Percentiles rank a stretch among this genome's conserved stretches.
phyloP scores from a whole-genome alignment of 164 flowering plant species.

The Magnolia sinica region DNA sequence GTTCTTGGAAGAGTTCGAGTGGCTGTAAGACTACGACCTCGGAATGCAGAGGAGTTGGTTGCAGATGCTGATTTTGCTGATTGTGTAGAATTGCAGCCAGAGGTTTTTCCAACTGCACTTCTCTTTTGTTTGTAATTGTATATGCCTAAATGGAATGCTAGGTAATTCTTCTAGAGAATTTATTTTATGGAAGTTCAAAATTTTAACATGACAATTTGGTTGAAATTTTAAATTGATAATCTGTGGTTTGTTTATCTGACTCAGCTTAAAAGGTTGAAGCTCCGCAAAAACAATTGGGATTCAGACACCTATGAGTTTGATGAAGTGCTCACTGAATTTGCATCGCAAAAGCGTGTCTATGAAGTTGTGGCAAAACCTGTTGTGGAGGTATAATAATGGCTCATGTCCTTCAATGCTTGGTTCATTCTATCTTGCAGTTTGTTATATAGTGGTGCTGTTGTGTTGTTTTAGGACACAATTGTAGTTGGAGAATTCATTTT shows the following conservation, averaged over 20 bases:
- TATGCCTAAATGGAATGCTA: background rate
- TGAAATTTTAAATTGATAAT: background rate
- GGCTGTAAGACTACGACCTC: conserved; percentile 87
- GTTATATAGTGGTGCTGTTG: background rate
- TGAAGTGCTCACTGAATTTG: conserved; percentile 93
- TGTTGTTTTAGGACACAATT: background rate
- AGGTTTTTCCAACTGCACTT: conserved; percentile 42
- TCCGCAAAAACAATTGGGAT: conserved; percentile 95
- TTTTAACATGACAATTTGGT: background rate
- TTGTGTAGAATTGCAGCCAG: conserved; percentile 97
- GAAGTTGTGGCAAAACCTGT: conserved; percentile 99
- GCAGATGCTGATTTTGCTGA: conserved; percentile 99
- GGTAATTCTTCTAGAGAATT: background rate
- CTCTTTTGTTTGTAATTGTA: conserved; percentile 1
- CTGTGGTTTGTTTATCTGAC: conserved; percentile 9
- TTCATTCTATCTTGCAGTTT: background rate
- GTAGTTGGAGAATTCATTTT: background rate
- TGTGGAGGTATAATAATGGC: conserved; percentile 63
- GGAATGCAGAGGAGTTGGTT: conserved; percentile 72
- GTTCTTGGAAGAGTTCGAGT: conserved; percentile 93
- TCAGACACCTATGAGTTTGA: conserved; percentile 91
- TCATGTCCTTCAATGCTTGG: background rate
- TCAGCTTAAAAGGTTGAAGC: conserved; percentile 92
- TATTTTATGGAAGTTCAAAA: background rate
- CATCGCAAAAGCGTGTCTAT: conserved; percentile 97